Percentiles rank a stretch among this genome's conserved stretches.
Conservation (phyloP, 2,329 filamentous ascomycete genomes). For the Laburnicola sp. region DNA sequence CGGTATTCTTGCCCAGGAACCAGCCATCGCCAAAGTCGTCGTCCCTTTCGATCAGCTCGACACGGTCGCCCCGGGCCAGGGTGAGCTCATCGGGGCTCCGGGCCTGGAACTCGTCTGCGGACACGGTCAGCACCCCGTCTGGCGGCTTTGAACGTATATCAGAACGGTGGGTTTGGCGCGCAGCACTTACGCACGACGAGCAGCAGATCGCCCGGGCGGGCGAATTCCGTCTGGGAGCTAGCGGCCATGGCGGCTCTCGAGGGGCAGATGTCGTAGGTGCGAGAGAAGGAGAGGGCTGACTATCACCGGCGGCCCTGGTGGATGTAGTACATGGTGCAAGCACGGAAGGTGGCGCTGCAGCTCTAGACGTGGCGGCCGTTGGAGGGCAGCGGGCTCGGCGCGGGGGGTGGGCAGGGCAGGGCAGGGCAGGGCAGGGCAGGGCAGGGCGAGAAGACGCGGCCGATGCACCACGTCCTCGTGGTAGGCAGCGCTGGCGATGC, state of each 20-base stretch:
- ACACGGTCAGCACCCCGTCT: conserved; percentile 12
- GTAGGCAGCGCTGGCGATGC: background rate
- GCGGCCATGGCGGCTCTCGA: conserved; percentile 32
- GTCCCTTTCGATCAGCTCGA: conserved; percentile 81
- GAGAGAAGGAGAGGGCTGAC: conserved; percentile 13
- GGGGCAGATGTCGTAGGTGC: conserved; percentile 5
- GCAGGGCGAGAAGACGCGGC: background rate
- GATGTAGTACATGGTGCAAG: conserved; percentile 18
- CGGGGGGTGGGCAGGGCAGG: background rate
- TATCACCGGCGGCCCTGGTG: conserved; percentile 20
- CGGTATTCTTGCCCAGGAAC: conserved; percentile 76
- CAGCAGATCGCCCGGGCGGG: conserved; percentile 67
- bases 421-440: background rate
- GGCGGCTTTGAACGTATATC: background rate
- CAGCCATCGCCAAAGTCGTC: conserved; percentile 88
- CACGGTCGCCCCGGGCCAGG: conserved; percentile 79
- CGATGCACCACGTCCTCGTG: conserved; percentile 1
- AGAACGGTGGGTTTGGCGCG: background rate
- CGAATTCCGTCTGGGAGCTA: conserved; percentile 48
- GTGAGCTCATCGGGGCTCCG: conserved; percentile 92
- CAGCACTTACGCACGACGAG: conserved; percentile 70
- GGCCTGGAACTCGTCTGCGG: conserved; percentile 83
- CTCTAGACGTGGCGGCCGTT: conserved; percentile 14
- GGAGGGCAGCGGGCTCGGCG: background rate
- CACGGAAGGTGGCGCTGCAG: conserved; percentile 10